Evolutionary conservation across 164 flowering plant genomes (phyloP).

Genomic region (Vitis amurensis): DNA sequence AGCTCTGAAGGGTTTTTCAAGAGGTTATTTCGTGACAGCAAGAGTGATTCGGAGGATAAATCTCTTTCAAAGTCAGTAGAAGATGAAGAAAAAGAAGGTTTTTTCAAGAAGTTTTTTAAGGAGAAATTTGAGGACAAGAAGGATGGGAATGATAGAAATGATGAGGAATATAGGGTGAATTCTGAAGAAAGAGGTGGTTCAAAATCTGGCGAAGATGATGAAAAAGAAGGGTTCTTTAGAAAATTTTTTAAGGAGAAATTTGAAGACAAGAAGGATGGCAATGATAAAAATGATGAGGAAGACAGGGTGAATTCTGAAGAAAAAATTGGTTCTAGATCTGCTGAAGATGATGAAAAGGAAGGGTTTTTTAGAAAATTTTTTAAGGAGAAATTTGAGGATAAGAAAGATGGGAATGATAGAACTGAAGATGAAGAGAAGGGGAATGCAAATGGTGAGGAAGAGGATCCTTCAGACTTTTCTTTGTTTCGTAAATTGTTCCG

Average conservation of each 20-base stretch:
- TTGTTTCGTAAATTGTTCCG: slow-evolving; percentile 82
- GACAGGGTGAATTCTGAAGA: slow-evolving; percentile 21
- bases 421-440: slow-evolving; percentile 49
- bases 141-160: slow-evolving; percentile 14
- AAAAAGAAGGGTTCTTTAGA: slow-evolving; percentile 56
- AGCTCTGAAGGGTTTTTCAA: slow-evolving; percentile 39
- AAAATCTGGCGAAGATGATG: slow-evolving; percentile 28
- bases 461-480: slow-evolving; percentile 79
- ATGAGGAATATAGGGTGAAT: background rate
- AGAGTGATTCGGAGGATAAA: slow-evolving; percentile 62
- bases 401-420: slow-evolving; percentile 63
- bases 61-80: slow-evolving; percentile 35
- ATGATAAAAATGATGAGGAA: slow-evolving; percentile 34
- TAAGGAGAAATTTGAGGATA: slow-evolving; percentile 83
- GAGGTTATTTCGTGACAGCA: slow-evolving; percentile 82
- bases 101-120: slow-evolving; percentile 14
- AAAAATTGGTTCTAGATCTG: slow-evolving; percentile 28
- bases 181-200: slow-evolving; percentile 27
- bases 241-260: slow-evolving; percentile 64
- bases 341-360: slow-evolving; percentile 85
- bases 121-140: slow-evolving; percentile 8
- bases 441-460: slow-evolving; percentile 60
- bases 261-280: slow-evolving; percentile 52
- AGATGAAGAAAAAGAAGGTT: slow-evolving; percentile 36
- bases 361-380: slow-evolving; percentile 86